These are phyloP conservation scores for Pseudogymnoascus sp. DNA, from an alignment of 2,329 filamentous ascomycete genomes.

Conservation along the genomic window DNA sequence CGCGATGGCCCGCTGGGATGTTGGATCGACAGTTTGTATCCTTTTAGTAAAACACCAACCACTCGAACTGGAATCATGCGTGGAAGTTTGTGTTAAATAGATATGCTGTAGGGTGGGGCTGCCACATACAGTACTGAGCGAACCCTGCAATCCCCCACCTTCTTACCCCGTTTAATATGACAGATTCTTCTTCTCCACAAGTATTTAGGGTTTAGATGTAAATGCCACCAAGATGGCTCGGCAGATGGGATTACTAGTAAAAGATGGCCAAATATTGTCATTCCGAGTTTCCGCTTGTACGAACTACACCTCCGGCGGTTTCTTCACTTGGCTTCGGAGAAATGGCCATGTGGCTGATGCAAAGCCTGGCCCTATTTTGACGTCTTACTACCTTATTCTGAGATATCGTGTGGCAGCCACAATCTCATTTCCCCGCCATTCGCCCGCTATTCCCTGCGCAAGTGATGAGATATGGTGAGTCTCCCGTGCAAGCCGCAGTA, in stretches of 20 bases:
- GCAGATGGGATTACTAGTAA: background rate
- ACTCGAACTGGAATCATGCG: background rate
- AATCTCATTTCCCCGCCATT: background rate
- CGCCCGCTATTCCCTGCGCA: background rate
- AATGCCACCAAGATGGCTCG: background rate
- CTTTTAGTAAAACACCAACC: background rate
- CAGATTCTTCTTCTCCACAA: background rate
- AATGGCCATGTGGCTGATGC: background rate
- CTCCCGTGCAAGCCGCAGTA: background rate
- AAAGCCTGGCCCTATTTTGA: background rate
- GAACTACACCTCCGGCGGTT: background rate
- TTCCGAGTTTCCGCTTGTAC: background rate
- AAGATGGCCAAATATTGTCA: background rate
- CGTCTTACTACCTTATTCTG: background rate
- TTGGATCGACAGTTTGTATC: background rate
- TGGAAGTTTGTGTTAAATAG: background rate
- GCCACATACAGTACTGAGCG: background rate
- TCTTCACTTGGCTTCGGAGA: background rate
- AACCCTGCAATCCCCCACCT: slow-evolving; percentile 1
- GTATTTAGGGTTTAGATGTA: background rate
- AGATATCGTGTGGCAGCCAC: background rate
- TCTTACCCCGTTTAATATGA: background rate
- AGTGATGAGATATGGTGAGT: background rate
- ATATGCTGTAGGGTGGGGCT: background rate
- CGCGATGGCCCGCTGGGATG: background rate